Base-by-base conservation (phyloP, 352 stramenopile species). In the Globisporangium uncinulatum region DNA sequence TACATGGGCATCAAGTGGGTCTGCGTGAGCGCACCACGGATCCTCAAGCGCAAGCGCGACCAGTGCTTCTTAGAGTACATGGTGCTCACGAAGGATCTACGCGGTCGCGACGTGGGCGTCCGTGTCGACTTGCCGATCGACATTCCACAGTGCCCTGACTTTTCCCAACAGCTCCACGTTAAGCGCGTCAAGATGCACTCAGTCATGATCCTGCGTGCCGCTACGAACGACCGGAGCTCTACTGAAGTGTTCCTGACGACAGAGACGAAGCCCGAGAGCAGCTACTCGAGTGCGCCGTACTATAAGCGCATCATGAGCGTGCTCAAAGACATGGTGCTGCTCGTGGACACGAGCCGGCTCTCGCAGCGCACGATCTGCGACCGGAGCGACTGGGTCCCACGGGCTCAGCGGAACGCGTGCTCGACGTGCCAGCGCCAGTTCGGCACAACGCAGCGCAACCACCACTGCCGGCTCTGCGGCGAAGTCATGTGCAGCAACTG, bases 1-100 rank as follows among this genome's bases (percentile, higher is more conserved):
- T 94, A 92, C 45, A 63, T 94, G 55, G 84, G 84, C 44, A 80
- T 94, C 71, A 94, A 94, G 59, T 94, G 84, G 84, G 62, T 82
- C 31, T 89, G 78, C 51, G 56, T 89, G 37, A 70, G 80, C 44
- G 50, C 57, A 17, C 71, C 76, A 41, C 75, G 75, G 15, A 61
- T 75, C 55, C 74, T 91, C 49, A 68, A 80, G 15, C 70, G 71
- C 37, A 89, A 88, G 55, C 69, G 74, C 36, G 79, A 94, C 69
- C 74, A 77, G 55, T 83, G 74, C 53, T 89, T 79, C 53, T 59
- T 94, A 39, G 84, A 94, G 66, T 91, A 89, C 59, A 77, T 92
- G 42, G 73, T 79, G 46, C 79, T 77, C 66, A 86, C 70, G 9
- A 74, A 70, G n/a, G 84, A 94, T 49, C 51, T 71, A 1, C 69